Evolutionary conservation across 371 early-diverging fungal species (phyloP).

Genomic region (Apophysomyces ossiformis): DNA sequence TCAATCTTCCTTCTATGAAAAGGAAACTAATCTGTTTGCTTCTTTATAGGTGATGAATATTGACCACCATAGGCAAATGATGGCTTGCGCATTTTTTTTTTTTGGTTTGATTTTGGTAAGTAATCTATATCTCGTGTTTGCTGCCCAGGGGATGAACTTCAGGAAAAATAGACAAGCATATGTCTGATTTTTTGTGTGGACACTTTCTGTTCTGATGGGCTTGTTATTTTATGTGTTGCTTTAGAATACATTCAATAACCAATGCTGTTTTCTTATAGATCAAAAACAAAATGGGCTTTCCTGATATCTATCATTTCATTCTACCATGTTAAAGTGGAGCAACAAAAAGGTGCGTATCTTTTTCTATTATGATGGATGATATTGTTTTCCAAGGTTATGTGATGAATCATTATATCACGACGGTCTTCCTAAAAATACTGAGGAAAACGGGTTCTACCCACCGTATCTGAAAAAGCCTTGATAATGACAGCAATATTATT

Average conservation of each 20-base stretch:
- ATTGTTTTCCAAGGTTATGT: conserved; percentile 11
- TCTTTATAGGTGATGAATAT: conserved; percentile 9
- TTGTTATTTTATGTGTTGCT: neutral
- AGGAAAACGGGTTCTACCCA: conserved; percentile 48
- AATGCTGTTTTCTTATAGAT: conserved; percentile 14
- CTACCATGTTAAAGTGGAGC: too few relatives aligned
- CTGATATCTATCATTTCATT: too few relatives aligned
- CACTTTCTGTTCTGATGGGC: conserved; percentile 34
- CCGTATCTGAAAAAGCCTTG: neutral
- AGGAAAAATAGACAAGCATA: conserved; percentile 67
- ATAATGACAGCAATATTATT: neutral
- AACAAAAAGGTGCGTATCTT: neutral
- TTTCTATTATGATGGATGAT: neutral
- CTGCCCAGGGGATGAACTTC: conserved; percentile 35
- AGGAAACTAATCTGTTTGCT: neutral
- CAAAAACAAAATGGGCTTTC: conserved; percentile 1
- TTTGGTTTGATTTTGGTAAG: conserved; percentile 1
- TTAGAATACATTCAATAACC: conserved; percentile 11
- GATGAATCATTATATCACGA: conserved; percentile 51
- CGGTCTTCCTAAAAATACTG: conserved; percentile 53
- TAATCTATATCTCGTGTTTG: neutral
- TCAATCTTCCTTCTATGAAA: neutral
- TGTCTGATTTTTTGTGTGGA: conserved; percentile 58
- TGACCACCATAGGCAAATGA: neutral
- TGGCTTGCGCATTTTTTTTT: neutral